Evolutionary conservation across 164 flowering plant genomes (phyloP).

Genomic region (Warburgia ugandensis): DNA sequence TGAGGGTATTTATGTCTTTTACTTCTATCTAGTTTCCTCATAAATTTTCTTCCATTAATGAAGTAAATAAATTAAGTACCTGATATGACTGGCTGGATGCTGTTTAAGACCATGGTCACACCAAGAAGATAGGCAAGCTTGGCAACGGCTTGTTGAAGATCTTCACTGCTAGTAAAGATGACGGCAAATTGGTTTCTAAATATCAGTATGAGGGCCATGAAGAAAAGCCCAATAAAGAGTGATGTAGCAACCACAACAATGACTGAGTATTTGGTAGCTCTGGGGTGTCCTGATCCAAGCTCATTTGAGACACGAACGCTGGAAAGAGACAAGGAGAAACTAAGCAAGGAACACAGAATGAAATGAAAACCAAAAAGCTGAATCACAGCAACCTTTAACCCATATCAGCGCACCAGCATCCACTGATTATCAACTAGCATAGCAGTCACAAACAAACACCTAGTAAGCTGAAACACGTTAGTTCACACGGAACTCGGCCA

Average conservation of each 20-base stretch:
- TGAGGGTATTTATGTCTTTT: neutral
- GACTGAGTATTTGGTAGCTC: slow-evolving; percentile 80
- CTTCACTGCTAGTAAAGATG: slow-evolving; percentile 59
- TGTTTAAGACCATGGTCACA: slow-evolving; percentile 84
- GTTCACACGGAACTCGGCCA: no score
- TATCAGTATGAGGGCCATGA: slow-evolving; percentile 38
- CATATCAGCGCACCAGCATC: no score
- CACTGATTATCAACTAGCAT: no score
- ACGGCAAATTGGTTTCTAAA: slow-evolving; percentile 50
- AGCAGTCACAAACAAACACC: no score
- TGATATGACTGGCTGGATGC: slow-evolving; percentile 91
- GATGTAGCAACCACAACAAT: slow-evolving; percentile 48
- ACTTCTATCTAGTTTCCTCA: no score
- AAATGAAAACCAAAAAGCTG: no score
- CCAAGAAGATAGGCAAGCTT: slow-evolving; percentile 65
- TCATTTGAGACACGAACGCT: slow-evolving; percentile 90
- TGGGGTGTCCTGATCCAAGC: slow-evolving; percentile 82
- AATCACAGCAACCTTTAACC: no score
- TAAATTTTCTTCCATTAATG: no score
- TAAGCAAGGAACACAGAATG: neutral
- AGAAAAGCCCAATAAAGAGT: slow-evolving; percentile 54
- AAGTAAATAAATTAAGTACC: slow-evolving; percentile 28
- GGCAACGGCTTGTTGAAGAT: slow-evolving; percentile 65
- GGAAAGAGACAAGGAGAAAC: slow-evolving; percentile 3
- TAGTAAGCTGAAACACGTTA: no score